Evolutionary conservation across 768 basidiomycete species (phyloP).

Genomic region (Rhizopogon sp.): DNA sequence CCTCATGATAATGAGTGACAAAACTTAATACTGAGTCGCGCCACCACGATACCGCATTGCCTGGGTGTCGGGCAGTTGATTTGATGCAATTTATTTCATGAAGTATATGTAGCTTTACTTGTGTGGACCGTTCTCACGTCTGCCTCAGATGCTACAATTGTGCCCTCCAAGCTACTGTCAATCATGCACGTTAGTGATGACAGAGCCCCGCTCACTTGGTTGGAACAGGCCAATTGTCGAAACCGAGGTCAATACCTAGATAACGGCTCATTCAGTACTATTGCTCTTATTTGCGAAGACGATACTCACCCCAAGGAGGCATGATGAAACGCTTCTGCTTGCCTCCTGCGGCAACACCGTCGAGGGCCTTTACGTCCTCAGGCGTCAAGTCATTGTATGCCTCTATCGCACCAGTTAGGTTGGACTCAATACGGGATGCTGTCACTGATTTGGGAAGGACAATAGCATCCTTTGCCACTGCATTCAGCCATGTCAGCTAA

Average conservation of each 20-base stretch:
- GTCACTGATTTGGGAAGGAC: slow-evolving; percentile 78
- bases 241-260: slow-evolving; percentile 60
- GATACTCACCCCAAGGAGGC: slow-evolving; percentile 63
- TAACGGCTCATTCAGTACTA: slow-evolving; percentile 10
- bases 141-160: background rate
- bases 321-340: slow-evolving; percentile 68
- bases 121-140: background rate
- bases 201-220: background rate
- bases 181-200: background rate
- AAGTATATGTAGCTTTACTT: background rate
- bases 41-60: no score
- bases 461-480: slow-evolving; percentile 61
- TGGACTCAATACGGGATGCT: slow-evolving; percentile 57
- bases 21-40: no score
- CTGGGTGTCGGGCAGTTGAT: background rate
- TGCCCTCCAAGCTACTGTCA: background rate
- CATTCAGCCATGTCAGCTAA: slow-evolving; percentile 2
- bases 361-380: slow-evolving; percentile 51
- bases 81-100: background rate
- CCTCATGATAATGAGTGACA: no score
- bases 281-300: background rate
- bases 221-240: slow-evolving; percentile 52
- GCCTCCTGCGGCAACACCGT: slow-evolving; percentile 50
- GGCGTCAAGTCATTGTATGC: slow-evolving; percentile 42
- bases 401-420: slow-evolving; percentile 45